Evolutionary conservation across 352 stramenopile genomes (phyloP), one percentile per base, ranked within the genome.

Genomic region (Globisporangium abappressorium): DNA sequence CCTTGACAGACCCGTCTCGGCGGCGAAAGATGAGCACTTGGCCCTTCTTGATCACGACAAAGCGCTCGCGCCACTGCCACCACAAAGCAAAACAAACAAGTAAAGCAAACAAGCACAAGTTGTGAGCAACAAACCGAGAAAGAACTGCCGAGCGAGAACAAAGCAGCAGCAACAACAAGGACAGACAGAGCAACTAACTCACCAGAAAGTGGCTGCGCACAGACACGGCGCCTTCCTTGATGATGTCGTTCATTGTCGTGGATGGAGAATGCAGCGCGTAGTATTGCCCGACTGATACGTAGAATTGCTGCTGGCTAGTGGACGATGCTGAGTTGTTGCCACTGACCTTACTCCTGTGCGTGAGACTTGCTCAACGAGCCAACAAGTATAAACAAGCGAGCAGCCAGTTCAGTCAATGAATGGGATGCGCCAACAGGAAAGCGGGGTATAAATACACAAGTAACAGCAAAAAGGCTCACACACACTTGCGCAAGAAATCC

Each of bases 171-270:
- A 28, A 55, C 26, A 46, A 38, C 5, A 38, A 43, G 36, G 12
- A 58, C 6, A 28, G 36, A 15, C 12, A 20, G 6, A 33, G 30
- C 30, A 33, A 33, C 30, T 11, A 8, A 36, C 70, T 43, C 72
- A 92, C 81, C 66, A 92, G 84, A 28, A 89, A 92, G 43, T 87
- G 83, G 6, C 81, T 80, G 7, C 81, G 83, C 22, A 92, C 81
- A 11, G 77, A 67, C 15, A 92, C 75, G 15, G 75, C 79, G 59
- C 83, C 83, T 74, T 89, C 79, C 62, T 89, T 90, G 68, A 89
- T 80, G 30, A 65, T 67, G 2, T 71, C 60, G 43, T 65, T 54
- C 66, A 71, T 71, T 18, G 18, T 12, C 6, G 18, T 24, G 7
- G 46, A 26, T 24, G 46, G n/a, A 54, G 46, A 26, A 14, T 2